Base-by-base conservation (phyloP, 129 eudicot genomes). In the Artemisia tridentata region DNA sequence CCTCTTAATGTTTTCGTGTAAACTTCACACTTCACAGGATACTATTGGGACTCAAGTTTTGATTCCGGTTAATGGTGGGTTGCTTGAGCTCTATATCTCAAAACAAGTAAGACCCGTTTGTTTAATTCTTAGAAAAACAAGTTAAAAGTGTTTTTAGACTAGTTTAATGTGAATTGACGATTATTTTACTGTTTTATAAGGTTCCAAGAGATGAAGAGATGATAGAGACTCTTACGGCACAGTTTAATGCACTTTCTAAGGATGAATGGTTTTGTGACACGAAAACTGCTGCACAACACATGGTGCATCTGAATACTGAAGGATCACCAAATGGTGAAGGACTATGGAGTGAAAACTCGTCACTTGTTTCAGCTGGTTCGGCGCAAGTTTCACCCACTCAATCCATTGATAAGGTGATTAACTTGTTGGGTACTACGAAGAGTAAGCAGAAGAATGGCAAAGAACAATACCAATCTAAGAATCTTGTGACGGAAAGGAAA, bases 61-160 rank as follows among this genome's bases (percentile, higher is more conserved):
- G 51, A 76, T 92, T 76, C 96, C 98, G 13, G 89, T 88, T 19
- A 62, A 51, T 56, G 84, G 93, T 27, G 91, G 91, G 31, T 71
- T 92, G 47, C 77, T 92, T 73, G 98, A 92, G 83, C 95, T 92
- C 78, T 88, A 74, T 77, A 71, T 76, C 63, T 56, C 79, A 19
- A 85, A 84, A 66, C 81, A 68, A 15, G 98, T 86, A 92, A 78
- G 86, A 47, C 25, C 52, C 19, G 53, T 31, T 41, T 63, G 34
- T 21, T 27, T 34, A 0, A 5, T 14, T 73, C 17, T 27, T 31
- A 38, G 52, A 73, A 66, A 19, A 16, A 20, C 12, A 41, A 38
- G 48, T 19, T 54, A 15, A 41, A 59, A 60, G 3, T 27, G 2
- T 31, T 67, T 25, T 27, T 7, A 14, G 16, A 10, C 19, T 53